Percentiles rank a stretch among this genome's conserved stretches.
These are phyloP conservation scores for Miscanthus lutarioriparius DNA, from an alignment of 176 grass and related monocot genomes.

Conservation along the genomic window DNA sequence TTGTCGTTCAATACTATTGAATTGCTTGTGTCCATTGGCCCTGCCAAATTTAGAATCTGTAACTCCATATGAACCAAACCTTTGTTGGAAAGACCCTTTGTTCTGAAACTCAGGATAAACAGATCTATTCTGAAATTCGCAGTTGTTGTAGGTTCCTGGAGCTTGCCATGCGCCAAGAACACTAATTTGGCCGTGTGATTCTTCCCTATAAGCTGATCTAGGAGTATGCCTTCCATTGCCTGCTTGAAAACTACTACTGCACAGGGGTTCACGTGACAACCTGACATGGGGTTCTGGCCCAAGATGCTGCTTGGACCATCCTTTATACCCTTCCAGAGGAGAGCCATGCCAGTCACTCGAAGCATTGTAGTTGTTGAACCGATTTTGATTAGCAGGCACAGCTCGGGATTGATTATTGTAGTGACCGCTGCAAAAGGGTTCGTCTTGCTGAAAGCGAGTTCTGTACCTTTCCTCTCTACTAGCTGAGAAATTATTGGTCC, in stretches of 20 bases:
- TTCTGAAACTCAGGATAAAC: slow-evolving; percentile 20
- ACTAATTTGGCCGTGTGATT: slow-evolving; percentile 7
- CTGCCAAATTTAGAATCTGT: slow-evolving; percentile 15
- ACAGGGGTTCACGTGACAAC: slow-evolving; percentile 18
- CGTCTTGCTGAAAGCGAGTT: slow-evolving; percentile 20
- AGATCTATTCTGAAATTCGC: slow-evolving; percentile 16
- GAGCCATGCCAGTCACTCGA: neutral
- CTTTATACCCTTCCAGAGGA: slow-evolving; percentile 26
- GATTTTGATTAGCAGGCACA: slow-evolving; percentile 32
- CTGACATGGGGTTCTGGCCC: neutral
- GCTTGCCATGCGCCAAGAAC: slow-evolving; percentile 27
- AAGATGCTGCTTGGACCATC: slow-evolving; percentile 23
- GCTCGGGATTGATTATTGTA: slow-evolving; percentile 20
- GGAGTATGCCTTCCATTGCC: slow-evolving; percentile 30
- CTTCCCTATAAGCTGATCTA: slow-evolving; percentile 33
- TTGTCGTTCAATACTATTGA: neutral
- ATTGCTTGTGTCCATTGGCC: slow-evolving; percentile 12
- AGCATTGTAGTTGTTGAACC: slow-evolving; percentile 7
- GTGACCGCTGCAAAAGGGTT: slow-evolving; percentile 17
- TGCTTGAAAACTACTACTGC: slow-evolving; percentile 29
- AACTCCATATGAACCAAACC: slow-evolving; percentile 26
- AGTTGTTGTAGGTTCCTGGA: slow-evolving; percentile 38
- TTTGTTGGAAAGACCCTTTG: slow-evolving; percentile 5
- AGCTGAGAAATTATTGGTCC: slow-evolving; percentile 19
- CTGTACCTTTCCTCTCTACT: slow-evolving; percentile 37